Base-by-base conservation (phyloP, 2,329 filamentous ascomycete genomes). In the Phyllosticta citrichinensis region DNA sequence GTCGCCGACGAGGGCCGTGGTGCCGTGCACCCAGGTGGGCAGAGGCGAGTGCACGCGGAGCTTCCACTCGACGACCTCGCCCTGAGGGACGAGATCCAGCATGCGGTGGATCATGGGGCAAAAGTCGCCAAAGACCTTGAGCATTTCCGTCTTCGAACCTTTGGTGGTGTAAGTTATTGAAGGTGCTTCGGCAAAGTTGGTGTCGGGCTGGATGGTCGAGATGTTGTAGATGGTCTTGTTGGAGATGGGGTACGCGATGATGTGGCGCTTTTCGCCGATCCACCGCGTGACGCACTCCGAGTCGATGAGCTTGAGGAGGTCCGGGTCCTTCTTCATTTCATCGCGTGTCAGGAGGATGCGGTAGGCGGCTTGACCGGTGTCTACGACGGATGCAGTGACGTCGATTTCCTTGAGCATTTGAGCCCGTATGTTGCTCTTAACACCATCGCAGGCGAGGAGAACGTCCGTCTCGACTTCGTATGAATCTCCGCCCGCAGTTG, bases 361-460 rank as follows among this genome's bases (percentile, higher is more conserved):
- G 76, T 92, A 92, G 2, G 87, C 87, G 0, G 89, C 88, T 74
- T 91, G 87, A 3, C 87, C 84, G 0, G 88, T 90, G 65, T 89
- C 86, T 62, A 84, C 77, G 66, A 87, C 82, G 59, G 83, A 77
- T 22, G 80, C 80, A 5, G 74, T 71, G 64, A 80, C 75, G 52
- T 79, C 77, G 1, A 83, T 74, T 52, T 77, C 74, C 40, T 77
- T 72, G 1, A 89, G 79, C 70, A 89, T 79, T 47, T 80, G 74
- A 8, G 77, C 74, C 33, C 74, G 74, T 8, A 77, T 73, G 40
- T 68, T 69, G 33, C 74, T 77, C 64, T 80, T 80, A n/a, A 80
- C 73, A n/a, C 78, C 78, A 62, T 80, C 78, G 20, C 73, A 71
- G 4, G 74, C 78, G 12, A 80, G 70, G 1, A 80, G 66, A 0